Conservation (phyloP, 1,284 basidiomycete species). For the Trichosporon coremiiforme region DNA sequence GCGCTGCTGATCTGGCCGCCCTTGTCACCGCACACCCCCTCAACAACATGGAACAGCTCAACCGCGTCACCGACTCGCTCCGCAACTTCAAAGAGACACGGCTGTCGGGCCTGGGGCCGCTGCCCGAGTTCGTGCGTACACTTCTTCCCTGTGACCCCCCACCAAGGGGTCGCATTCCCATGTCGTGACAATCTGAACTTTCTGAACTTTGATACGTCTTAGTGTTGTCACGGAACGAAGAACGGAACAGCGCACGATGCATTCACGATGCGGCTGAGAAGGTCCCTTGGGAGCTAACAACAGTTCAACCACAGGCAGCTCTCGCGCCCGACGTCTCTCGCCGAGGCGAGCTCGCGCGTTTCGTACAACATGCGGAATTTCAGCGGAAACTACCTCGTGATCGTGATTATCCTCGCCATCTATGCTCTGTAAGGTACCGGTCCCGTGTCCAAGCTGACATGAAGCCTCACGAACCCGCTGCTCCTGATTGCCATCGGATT, state of each 20-base stretch:
- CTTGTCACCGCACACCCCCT: constrained; percentile 4
- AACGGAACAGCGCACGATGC: too few species aligned
- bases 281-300: background rate
- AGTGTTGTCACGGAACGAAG: background rate
- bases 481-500: constrained; percentile 83
- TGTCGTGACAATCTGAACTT: background rate
- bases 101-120: constrained; percentile 13
- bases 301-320: constrained; percentile 84
- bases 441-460: background rate
- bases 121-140: constrained; percentile 10
- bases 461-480: constrained; percentile 68
- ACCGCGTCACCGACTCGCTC: constrained; percentile 10
- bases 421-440: constrained; percentile 73
- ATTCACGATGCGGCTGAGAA: too few species aligned
- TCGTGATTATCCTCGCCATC: constrained; percentile 74
- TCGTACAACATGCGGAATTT: constrained; percentile 89
- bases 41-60: background rate
- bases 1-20: background rate
- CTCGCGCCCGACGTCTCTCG: constrained; percentile 70
- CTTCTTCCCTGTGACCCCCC: background rate
- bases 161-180: background rate
- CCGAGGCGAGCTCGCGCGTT: constrained; percentile 61
- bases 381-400: constrained; percentile 81
- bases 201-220: background rate
- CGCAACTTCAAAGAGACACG: constrained; percentile 17